Evolutionary conservation across 2,329 filamentous ascomycete genomes (phyloP), one percentile per base, ranked within the genome.

Genomic region (Colletotrichum simmondsii): DNA sequence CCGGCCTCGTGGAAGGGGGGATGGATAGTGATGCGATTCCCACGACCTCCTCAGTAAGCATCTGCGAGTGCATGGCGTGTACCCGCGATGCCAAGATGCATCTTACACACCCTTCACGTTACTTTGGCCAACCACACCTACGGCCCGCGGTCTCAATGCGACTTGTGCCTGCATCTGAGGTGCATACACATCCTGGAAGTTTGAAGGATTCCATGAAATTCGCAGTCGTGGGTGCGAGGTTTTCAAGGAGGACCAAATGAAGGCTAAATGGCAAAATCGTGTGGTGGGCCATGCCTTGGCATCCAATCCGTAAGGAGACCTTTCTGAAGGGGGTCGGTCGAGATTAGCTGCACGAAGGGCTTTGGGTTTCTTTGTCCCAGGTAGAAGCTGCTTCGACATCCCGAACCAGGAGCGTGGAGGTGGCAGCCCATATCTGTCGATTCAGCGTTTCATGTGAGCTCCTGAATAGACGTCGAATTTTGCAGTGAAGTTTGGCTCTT

Each of bases 111-210:
- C 24, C 65, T 32, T 16, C 30, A 64, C 26, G 54, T 56, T 65
- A 42, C 8, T 22, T 57, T 53, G 30, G 42, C 70, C 60, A 65
- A 72, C 54, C 54, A 61, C 8, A 22, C 24, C 22, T 32, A 24
- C 14, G 35, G 32, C 7, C 14, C 22, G 32, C 66, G 49, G 54
- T 54, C 60, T 46, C 32, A 30, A 35, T 32, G 42, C 35, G 60
- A 65, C 52, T 72, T 65, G 60, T 72, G 70, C 66, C 66, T 70
- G 70, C 70, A 37, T 72, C 37, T 42, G 22, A 63, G 66, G 60
- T 69, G 70, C 65, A 64, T 58, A 32, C 16, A 22, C 59, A 49
- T 64, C 19, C 30, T 53, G 54, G 53, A 54, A 22, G 53, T 30
- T 53, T 49, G 12, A 11, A 59, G 42, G 52, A 56, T 72, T 65